A percentile compares a stretch with the other conserved stretches of the same genome.
Conservation (phyloP, 345 rosid species). For the Angophora floribunda region DNA sequence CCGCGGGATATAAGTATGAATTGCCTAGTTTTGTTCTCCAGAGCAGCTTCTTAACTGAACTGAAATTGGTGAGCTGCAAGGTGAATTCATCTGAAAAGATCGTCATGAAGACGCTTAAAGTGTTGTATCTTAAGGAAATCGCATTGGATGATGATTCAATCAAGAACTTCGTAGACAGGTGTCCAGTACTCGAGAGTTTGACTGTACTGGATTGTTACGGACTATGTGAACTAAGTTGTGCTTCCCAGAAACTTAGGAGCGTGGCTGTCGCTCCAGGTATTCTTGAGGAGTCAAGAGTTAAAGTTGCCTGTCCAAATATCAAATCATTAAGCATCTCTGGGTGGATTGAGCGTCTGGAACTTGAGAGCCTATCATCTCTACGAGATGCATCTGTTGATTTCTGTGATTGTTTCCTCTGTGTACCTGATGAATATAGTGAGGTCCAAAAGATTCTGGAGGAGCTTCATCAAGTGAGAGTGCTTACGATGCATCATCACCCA, state of each 20-base stretch:
- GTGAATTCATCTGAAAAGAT: neutral
- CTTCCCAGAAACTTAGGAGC: neutral
- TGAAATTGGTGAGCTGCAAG: slow-evolving; percentile 1
- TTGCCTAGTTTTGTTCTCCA: neutral
- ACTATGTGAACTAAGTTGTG: neutral
- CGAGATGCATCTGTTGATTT: slow-evolving; percentile 1
- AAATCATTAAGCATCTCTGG: slow-evolving; percentile 4
- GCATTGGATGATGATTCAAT: neutral
- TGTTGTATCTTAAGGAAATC: neutral
- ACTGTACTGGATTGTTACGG: slow-evolving; percentile 1
- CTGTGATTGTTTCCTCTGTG: neutral
- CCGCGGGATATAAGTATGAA: neutral
- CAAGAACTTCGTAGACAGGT: neutral
- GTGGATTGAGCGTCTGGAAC: slow-evolving; percentile 1
- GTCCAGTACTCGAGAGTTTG: slow-evolving; percentile 4
- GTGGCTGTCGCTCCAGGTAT: neutral
- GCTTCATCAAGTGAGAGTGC: neutral
- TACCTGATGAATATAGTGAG: neutral
- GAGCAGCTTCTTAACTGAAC: neutral
- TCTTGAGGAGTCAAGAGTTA: neutral
- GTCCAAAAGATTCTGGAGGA: neutral
- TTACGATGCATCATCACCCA: neutral
- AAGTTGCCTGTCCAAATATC: neutral
- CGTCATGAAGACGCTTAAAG: neutral
- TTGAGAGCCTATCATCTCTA: neutral